phyloP scores from a whole-genome alignment of 306 rosid genomes.

The Sphenostylis stenocarpa region DNA sequence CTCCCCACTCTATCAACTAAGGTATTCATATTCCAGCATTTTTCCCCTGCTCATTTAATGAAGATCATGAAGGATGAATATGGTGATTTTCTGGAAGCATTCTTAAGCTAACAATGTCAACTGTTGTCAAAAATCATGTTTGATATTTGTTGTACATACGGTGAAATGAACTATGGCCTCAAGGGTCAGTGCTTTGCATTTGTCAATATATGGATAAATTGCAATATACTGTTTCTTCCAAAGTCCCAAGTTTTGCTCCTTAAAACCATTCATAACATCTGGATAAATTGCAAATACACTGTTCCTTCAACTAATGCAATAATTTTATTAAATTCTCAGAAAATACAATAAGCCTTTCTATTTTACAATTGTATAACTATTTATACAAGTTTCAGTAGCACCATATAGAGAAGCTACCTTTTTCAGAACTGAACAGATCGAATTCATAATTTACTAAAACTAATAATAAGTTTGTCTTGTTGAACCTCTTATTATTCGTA shows the following conservation, averaged over 20 bases:
- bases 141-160: background rate
- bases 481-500: background rate
- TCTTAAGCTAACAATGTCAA: background rate
- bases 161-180: background rate
- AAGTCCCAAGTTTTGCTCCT: background rate
- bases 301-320: background rate
- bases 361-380: background rate
- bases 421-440: background rate
- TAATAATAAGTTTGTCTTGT: background rate
- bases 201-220: background rate
- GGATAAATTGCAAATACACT: background rate
- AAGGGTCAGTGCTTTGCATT: background rate
- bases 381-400: background rate
- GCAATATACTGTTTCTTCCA: background rate
- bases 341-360: background rate
- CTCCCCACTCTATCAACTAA: slow-evolving; percentile 73
- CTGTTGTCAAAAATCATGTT: background rate
- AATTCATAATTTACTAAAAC: background rate
- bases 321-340: background rate
- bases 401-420: background rate
- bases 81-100: background rate
- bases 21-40: slow-evolving; percentile 40
- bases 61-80: background rate
- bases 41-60: background rate
- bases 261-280: background rate